These are phyloP conservation scores for Caloboletus inedulis DNA, from an alignment of 1,284 basidiomycete genomes.

Conservation along the genomic window DNA sequence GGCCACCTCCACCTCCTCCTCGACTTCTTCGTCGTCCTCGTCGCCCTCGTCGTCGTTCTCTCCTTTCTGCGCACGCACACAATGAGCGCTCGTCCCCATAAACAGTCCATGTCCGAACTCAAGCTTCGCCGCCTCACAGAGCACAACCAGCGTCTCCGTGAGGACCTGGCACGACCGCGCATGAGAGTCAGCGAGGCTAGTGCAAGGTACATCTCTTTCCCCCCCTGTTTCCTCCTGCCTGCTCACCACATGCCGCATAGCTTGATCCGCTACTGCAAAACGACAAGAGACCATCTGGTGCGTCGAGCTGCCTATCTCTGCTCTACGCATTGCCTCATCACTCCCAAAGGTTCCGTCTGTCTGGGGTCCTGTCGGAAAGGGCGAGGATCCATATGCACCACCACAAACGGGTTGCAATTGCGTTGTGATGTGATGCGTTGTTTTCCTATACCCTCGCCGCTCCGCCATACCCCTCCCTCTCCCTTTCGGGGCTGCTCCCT, in stretches of 20 bases:
- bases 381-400: slow-evolving; percentile 86
- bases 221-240: neutral
- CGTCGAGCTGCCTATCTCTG: slow-evolving; percentile 22
- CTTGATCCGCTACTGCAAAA: slow-evolving; percentile 73
- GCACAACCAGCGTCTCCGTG: slow-evolving; percentile 73
- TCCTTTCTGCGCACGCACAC: slow-evolving; percentile 10
- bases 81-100: slow-evolving; percentile 55
- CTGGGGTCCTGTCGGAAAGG: slow-evolving; percentile 90
- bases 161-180: slow-evolving; percentile 73
- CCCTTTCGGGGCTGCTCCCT: slow-evolving; percentile 1
- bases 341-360: slow-evolving; percentile 72
- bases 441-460: slow-evolving; percentile 30
- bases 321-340: neutral
- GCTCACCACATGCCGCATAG: slow-evolving; percentile 42
- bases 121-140: slow-evolving; percentile 78
- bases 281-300: slow-evolving; percentile 71
- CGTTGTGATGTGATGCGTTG: slow-evolving; percentile 33
- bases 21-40: neutral
- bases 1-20: slow-evolving; percentile 4
- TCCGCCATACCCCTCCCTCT: slow-evolving; percentile 29
- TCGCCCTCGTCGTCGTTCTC: slow-evolving; percentile 8
- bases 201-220: slow-evolving; percentile 47
- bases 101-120: slow-evolving; percentile 78
- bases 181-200: slow-evolving; percentile 77
- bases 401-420: slow-evolving; percentile 37